Base-by-base conservation (phyloP, 176 grass and related monocot species). In the Alopecurus myosuroides region DNA sequence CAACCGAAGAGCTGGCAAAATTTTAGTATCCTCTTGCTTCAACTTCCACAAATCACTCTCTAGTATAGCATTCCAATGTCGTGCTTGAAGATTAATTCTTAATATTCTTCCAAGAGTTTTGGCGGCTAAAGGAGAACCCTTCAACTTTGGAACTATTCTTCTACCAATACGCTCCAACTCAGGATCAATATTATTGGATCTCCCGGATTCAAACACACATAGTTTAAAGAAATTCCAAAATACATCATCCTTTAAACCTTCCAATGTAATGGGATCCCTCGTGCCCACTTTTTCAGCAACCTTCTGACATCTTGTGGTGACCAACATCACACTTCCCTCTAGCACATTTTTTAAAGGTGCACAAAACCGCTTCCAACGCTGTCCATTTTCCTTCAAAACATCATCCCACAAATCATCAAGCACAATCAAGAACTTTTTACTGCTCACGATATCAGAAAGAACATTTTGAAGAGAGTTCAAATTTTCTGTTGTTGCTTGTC, bases 21-120 rank as follows among this genome's bases (percentile, higher is more conserved):
- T 90, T 1, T 79, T 34, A n/a, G 50, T 48, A 0, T 72, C 60
- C 31, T 78, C 3, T 65, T 86, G 63, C 13, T 18, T 0, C 9
- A 88, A 5, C 78, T 68, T 11, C 88, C 92, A 88, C 12, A 91
- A 1, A 12, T 88, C 65, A 77, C 75, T 91, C 0, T 60, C 6
- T 14, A 51, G 62, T 52, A 94, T 83, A 7, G 3, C 18, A 6
- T 33, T 80, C 85, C 88, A 94, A 4, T 88, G 23, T 44, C 2
- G 9, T 7, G 18, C 17, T 35, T 60, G 1, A 3, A 46, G 5
- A 6, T 76, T 60, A 7, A 2, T 50, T 11, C 18, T 22, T 28
- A 94, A 58, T 4, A 86, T 28, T 11, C 78, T 19, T 71, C 92
- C 88, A 20, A 94, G 7, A 41, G 87, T 87, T 87, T 57, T 89